Evolutionary conservation across 164 flowering plant genomes (phyloP), one percentile per base, ranked within the genome.

Genomic region (Vitis rotundifolia): DNA sequence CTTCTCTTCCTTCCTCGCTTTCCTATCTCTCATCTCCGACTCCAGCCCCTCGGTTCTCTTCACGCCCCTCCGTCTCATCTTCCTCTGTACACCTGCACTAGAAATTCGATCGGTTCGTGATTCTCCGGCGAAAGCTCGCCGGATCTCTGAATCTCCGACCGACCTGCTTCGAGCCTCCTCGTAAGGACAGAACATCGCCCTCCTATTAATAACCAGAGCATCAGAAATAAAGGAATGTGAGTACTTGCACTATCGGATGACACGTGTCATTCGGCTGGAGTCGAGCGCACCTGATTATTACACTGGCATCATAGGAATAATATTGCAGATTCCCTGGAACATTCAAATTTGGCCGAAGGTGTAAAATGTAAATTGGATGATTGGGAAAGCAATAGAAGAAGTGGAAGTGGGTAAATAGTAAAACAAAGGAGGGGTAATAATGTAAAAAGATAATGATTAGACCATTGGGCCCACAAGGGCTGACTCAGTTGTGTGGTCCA

Each of bases 1-100:
- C 75, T 29, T 57, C 73, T 57, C 65, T 72, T 61, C 66, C 79
- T 19, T 13, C 51, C 18, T 68, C 79, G 19, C 29, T 6, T 47
- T 49, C 50, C 31, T 16, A 1, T 18, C 66, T 57, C 61, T 47
- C 74, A 13, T 57, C 61, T 44, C 11, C 68, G 8, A 19, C 51
- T 15, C 50, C 72, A 29, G 59, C 11, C 53, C 47, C 71, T 14
- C 47, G 68, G 29, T 14, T 8, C 18, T 59, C 67, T 55, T 61
- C 63, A n/a, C 47, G 18, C 16, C 52, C 18, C 18, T 62, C 51
- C 51, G 49, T 3, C 47, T 62, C 65, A 44, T 62, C 51, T 9
- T 47, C 52, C 50, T 37, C 63, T 2, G 9, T 7, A 13, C 18
- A 26, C 16, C 9, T 37, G 18, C 19, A 48, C 63, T 9, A 16